Conservation (phyloP, 176 grass and related monocot species). For the Dactylis glomerata region DNA sequence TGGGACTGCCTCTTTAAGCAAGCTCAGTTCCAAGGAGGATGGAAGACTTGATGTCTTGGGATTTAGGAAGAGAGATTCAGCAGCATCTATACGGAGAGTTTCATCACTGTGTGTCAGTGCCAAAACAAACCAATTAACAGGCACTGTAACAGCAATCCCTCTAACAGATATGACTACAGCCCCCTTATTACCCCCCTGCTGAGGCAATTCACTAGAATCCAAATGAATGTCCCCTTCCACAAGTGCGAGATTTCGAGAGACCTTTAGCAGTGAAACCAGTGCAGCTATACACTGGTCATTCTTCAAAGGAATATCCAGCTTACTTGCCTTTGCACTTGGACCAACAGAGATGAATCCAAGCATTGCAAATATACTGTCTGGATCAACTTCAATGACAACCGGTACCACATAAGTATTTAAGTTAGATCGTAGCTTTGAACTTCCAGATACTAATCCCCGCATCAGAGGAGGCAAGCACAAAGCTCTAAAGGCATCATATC, state of each 20-base stretch:
- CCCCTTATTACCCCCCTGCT: slow-evolving; percentile 29
- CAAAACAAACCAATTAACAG: slow-evolving; percentile 83
- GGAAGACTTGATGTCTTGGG: slow-evolving; percentile 95
- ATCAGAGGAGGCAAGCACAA: slow-evolving; percentile 80
- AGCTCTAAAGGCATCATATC: slow-evolving; percentile 68
- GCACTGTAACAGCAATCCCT: slow-evolving; percentile 76
- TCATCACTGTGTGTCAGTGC: slow-evolving; percentile 90
- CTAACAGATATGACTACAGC: slow-evolving; percentile 68
- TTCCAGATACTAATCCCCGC: slow-evolving; percentile 68
- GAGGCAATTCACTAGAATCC: slow-evolving; percentile 28
- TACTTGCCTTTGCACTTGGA: slow-evolving; percentile 40
- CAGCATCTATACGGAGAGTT: slow-evolving; percentile 84
- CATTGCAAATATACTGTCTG: slow-evolving; percentile 94
- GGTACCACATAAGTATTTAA: slow-evolving; percentile 91
- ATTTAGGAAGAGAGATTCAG: slow-evolving; percentile 88
- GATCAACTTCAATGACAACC: slow-evolving; percentile 61
- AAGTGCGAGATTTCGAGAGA: slow-evolving; percentile 78
- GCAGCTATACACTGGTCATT: slow-evolving; percentile 89
- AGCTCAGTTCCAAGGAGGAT: slow-evolving; percentile 84
- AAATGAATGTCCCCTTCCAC: slow-evolving; percentile 94
- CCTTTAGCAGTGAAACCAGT: slow-evolving; percentile 85
- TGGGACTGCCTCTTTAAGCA: slow-evolving; percentile 78
- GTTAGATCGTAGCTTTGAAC: slow-evolving; percentile 91
- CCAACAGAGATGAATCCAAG: slow-evolving; percentile 89
- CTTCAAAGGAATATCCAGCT: slow-evolving; percentile 48